phyloP scores from a whole-genome alignment of 2,329 filamentous ascomycete genomes.

The Aspergillus sp. region DNA sequence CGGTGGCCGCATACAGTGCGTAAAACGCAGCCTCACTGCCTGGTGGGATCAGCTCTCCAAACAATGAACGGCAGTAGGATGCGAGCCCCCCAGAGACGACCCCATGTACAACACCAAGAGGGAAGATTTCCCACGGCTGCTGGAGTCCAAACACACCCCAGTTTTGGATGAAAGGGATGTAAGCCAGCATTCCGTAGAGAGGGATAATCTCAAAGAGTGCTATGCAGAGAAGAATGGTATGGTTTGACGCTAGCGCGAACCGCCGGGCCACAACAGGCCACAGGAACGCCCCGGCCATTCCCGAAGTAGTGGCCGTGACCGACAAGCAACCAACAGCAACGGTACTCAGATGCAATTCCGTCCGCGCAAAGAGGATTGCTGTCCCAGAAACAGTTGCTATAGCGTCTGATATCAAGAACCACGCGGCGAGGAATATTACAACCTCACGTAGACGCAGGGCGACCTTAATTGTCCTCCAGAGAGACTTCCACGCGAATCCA shows the following conservation, averaged over 20 bases:
- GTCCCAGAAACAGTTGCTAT: slow-evolving; percentile 90
- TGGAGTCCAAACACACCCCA: slow-evolving; percentile 79
- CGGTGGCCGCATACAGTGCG: slow-evolving; percentile 89
- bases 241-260: slow-evolving; percentile 68
- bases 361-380: slow-evolving; percentile 89
- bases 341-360: slow-evolving; percentile 77
- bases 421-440: slow-evolving; percentile 77
- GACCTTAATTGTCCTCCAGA: slow-evolving; percentile 73
- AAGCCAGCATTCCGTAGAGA: slow-evolving; percentile 80
- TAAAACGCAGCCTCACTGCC: slow-evolving; percentile 92
- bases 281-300: slow-evolving; percentile 78
- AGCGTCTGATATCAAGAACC: slow-evolving; percentile 88
- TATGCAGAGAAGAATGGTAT: slow-evolving; percentile 87
- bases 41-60: slow-evolving; percentile 82
- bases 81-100: slow-evolving; percentile 82
- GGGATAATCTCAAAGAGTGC: slow-evolving; percentile 87
- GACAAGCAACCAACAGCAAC: slow-evolving; percentile 82
- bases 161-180: slow-evolving; percentile 70
- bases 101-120: slow-evolving; percentile 80
- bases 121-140: slow-evolving; percentile 91
- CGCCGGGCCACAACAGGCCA: slow-evolving; percentile 75
- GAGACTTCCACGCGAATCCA: slow-evolving; percentile 75
- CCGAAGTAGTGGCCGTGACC: slow-evolving; percentile 78
- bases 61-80: slow-evolving; percentile 83
- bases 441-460: slow-evolving; percentile 72